Evolutionary conservation across 1,139 yeast species (phyloP).

Genomic region (Hansenula sp.): DNA sequence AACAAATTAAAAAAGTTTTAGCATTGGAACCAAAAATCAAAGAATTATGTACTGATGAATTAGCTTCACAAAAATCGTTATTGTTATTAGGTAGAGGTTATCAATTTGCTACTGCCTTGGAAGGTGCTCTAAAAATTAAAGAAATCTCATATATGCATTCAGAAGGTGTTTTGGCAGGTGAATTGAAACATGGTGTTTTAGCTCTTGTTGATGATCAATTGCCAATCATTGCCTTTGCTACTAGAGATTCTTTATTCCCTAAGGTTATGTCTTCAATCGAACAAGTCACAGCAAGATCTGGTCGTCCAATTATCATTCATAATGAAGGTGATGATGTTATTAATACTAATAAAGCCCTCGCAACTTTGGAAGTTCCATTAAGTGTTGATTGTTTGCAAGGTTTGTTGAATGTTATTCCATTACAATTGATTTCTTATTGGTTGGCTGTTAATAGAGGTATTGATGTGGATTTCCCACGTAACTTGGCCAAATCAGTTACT

Average conservation of each 20-base stretch:
- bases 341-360: slow-evolving; percentile 51
- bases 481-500: slow-evolving; percentile 96
- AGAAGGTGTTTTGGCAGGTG: slow-evolving; percentile 99
- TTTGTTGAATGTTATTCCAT: slow-evolving; percentile 85
- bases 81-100: slow-evolving; percentile 95
- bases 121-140: slow-evolving; percentile 96
- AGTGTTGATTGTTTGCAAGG: slow-evolving; percentile 99
- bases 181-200: slow-evolving; percentile 95
- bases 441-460: slow-evolving; percentile 92
- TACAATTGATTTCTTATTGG: slow-evolving; percentile 97
- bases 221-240: slow-evolving; percentile 94
- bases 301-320: slow-evolving; percentile 92
- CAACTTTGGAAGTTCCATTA: slow-evolving; percentile 83
- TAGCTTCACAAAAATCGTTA: slow-evolving; percentile 81
- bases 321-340: slow-evolving; percentile 78
- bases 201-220: slow-evolving; percentile 93
- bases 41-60: slow-evolving; percentile 63
- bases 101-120: slow-evolving; percentile 95
- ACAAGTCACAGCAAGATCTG: slow-evolving; percentile 96
- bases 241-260: slow-evolving; percentile 96
- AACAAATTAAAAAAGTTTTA: slow-evolving; percentile 77
- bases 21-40: slow-evolving; percentile 71
- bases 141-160: slow-evolving; percentile 99
- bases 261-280: slow-evolving; percentile 94
- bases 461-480: slow-evolving; percentile 98